A percentile compares a stretch with the other conserved stretches of the same genome.
These are phyloP conservation scores for Cytospora chrysosperma DNA, from an alignment of 2,329 filamentous ascomycete species.

Conservation along the genomic window DNA sequence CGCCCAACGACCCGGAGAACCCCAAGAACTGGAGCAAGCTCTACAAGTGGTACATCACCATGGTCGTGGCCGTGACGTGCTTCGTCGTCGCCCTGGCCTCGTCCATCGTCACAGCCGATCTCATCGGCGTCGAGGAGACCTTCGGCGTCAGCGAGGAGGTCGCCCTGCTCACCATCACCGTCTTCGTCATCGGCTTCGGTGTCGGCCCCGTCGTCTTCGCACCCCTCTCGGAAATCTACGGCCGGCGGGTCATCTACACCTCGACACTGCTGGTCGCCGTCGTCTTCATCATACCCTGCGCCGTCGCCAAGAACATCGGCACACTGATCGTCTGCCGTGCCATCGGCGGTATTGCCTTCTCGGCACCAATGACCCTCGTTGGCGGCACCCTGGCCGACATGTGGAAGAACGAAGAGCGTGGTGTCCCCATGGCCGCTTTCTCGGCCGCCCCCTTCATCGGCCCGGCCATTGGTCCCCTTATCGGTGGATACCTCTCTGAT, in stretches of 20 bases:
- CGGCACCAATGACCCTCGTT: constrained; percentile 82
- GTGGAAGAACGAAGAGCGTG: constrained; percentile 81
- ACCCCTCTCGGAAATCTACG: constrained; percentile 73
- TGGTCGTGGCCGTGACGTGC: constrained; percentile 76
- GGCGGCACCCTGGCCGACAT: constrained; percentile 80
- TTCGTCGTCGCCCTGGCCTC: constrained; percentile 72
- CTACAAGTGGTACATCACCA: constrained; percentile 81
- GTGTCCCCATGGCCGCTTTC: constrained; percentile 85
- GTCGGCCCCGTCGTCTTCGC: constrained; percentile 80
- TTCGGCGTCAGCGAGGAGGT: constrained; percentile 73
- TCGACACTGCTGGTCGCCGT: constrained; percentile 68
- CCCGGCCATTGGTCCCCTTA: constrained; percentile 72
- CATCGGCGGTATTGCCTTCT: constrained; percentile 82
- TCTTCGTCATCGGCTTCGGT: constrained; percentile 82
- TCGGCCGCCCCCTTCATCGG: constrained; percentile 80
- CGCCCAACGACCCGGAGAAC: constrained; percentile 69
- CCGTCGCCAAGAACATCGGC: constrained; percentile 70
- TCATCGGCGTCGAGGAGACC: constrained; percentile 60
- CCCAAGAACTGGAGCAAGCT: constrained; percentile 82
- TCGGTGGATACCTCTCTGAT: constrained; percentile 74
- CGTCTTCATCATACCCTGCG: constrained; percentile 78
- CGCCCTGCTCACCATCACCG: constrained; percentile 66
- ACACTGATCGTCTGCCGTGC: constrained; percentile 74
- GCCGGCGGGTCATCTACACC: constrained; percentile 68
- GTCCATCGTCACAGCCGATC: constrained; percentile 75